phyloP scores from a whole-genome alignment of 345 rosid species.

The Euphorbia pulcherrima region DNA sequence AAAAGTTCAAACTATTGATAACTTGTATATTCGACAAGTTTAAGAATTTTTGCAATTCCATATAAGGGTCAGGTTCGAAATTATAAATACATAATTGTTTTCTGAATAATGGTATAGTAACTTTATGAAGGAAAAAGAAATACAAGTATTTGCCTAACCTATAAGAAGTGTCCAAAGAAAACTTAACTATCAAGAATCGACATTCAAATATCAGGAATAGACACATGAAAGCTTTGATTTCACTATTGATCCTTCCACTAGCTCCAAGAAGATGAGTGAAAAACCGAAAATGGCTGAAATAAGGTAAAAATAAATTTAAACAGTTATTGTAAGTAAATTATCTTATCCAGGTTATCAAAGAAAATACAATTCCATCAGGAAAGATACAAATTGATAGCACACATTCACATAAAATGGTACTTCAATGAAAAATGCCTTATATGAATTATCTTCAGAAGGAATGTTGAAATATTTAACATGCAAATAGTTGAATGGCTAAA shows the following conservation, averaged over 20 bases:
- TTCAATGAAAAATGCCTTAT: neutral
- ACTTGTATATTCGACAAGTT: no score
- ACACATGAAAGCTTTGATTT: constrained; percentile 27
- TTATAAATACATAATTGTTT: constrained; percentile 14
- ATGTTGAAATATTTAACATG: neutral
- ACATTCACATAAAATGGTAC: neutral
- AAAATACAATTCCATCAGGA: neutral
- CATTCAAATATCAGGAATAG: constrained; percentile 26
- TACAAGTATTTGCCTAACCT: constrained; percentile 46
- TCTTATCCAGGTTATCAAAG: neutral
- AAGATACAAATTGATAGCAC: neutral
- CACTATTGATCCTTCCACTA: constrained; percentile 31
- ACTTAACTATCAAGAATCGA: constrained; percentile 23
- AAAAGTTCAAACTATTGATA: no score
- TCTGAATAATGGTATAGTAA: constrained; percentile 17
- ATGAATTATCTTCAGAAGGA: neutral
- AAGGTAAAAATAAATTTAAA: neutral
- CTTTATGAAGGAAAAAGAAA: neutral
- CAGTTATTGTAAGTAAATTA: no score
- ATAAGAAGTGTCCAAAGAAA: constrained; percentile 17
- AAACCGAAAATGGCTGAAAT: constrained; percentile 10
- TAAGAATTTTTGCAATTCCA: no score
- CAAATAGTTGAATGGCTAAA: neutral
- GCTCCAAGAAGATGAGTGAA: constrained; percentile 23
- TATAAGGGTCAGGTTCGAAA: no score